phyloP scores from a whole-genome alignment of 2,329 filamentous ascomycete genomes.

The Colletotrichum sp. region DNA sequence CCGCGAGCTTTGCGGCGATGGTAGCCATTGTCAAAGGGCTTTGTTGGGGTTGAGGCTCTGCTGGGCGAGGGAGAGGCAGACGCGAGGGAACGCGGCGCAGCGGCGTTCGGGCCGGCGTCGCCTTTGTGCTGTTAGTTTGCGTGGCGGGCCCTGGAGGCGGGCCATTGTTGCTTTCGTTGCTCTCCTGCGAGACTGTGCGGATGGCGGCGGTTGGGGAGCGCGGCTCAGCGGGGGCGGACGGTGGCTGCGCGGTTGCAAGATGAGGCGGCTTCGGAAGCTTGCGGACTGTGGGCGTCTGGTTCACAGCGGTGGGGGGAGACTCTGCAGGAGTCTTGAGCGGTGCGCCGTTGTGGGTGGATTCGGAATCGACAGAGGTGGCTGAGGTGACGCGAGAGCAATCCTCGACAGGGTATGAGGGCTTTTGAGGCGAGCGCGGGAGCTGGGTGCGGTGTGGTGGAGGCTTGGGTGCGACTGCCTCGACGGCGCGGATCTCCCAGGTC shows the following conservation, averaged over 20 bases:
- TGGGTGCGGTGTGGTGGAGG: conserved; percentile 36
- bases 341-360: conserved; percentile 29
- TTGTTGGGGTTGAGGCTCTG: conserved; percentile 50
- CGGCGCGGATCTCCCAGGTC: conserved; percentile 43
- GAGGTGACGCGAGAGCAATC: conserved; percentile 18
- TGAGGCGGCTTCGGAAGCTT: conserved; percentile 11
- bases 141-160: conserved; percentile 25
- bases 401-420: conserved; percentile 20
- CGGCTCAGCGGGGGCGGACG: background rate
- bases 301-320: background rate
- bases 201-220: background rate
- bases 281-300: conserved; percentile 4
- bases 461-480: conserved; percentile 27
- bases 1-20: conserved; percentile 68
- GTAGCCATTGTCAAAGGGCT: conserved; percentile 65
- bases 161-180: conserved; percentile 23
- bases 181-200: conserved; percentile 13
- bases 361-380: conserved; percentile 22
- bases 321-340: conserved; percentile 20
- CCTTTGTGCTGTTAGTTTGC: conserved; percentile 6
- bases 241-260: background rate
- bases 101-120: conserved; percentile 15
- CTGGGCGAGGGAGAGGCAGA: conserved; percentile 37
- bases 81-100: conserved; percentile 32
- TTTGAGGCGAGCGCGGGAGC: conserved; percentile 34